These are phyloP conservation scores for Dioszegia hungarica DNA, from an alignment of 768 basidiomycete species.

Conservation along the genomic window DNA sequence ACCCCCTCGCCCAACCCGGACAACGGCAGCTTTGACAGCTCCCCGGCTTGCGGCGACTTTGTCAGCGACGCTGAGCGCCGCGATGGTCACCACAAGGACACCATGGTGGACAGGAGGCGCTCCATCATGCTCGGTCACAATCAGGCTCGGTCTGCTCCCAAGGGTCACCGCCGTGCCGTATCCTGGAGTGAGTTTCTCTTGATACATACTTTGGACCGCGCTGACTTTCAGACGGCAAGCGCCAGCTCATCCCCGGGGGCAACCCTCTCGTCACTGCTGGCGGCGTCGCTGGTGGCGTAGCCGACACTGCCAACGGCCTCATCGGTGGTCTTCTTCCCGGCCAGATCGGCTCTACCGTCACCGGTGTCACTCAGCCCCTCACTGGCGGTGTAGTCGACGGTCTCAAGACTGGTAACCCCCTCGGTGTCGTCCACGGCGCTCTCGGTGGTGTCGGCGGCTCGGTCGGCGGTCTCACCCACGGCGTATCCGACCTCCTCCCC, in stretches of 20 bases:
- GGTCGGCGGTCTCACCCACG: background rate
- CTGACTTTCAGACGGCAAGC: constrained; percentile 1
- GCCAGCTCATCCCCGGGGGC: constrained; percentile 2
- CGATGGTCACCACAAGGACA: background rate
- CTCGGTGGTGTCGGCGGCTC: constrained; percentile 15
- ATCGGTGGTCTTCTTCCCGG: constrained; percentile 15
- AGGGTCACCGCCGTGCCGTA: constrained; percentile 4
- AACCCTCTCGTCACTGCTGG: constrained; percentile 10
- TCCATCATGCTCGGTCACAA: constrained; percentile 6
- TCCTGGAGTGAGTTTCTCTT: constrained; percentile 3
- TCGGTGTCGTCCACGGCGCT: constrained; percentile 8
- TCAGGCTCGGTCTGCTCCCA: background rate
- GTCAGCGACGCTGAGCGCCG: constrained; percentile 1
- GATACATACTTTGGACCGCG: background rate
- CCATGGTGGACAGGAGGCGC: constrained; percentile 4
- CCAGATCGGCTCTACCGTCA: constrained; percentile 7
- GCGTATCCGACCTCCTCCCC: background rate
- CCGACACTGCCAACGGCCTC: constrained; percentile 10
- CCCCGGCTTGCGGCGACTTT: background rate
- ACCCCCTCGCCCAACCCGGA: constrained; percentile 13
- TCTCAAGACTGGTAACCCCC: constrained; percentile 3
- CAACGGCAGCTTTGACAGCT: constrained; percentile 8
- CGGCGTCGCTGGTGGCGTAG: constrained; percentile 5
- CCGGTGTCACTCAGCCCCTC: constrained; percentile 6
- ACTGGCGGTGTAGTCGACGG: constrained; percentile 6